phyloP scores from a whole-genome alignment of 106 monocot genomes.

The Allium cepa region DNA sequence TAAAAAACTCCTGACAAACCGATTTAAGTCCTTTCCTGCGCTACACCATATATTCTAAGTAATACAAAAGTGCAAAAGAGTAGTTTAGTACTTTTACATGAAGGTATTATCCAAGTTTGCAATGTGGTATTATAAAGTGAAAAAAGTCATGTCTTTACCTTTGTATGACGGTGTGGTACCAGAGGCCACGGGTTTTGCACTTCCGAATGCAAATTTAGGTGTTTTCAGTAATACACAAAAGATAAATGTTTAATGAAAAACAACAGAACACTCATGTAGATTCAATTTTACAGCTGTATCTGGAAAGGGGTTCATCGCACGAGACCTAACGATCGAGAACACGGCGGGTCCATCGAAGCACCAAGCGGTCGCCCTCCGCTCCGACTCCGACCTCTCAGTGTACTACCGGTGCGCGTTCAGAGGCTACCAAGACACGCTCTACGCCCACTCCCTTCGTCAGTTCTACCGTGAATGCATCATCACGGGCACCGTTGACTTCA shows the following conservation, averaged over 20 bases:
- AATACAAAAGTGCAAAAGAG: too few species aligned
- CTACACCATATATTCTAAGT: too few species aligned
- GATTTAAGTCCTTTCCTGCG: too few species aligned
- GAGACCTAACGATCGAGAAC: constrained; percentile 78
- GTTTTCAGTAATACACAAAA: neutral
- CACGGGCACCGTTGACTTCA: constrained; percentile 67
- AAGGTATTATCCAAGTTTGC: neutral
- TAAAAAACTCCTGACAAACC: too few species aligned
- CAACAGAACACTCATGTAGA: neutral
- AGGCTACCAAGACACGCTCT: constrained; percentile 85
- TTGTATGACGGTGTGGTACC: neutral
- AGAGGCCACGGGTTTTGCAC: neutral
- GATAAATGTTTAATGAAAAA: neutral
- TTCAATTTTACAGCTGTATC: constrained; percentile 28
- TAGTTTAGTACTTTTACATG: too few species aligned
- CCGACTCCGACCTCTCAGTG: constrained; percentile 72
- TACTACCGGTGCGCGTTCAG: constrained; percentile 45
- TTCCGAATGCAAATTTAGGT: neutral
- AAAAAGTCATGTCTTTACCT: neutral
- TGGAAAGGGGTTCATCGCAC: constrained; percentile 66
- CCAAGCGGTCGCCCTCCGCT: constrained; percentile 80
- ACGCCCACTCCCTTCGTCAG: constrained; percentile 79
- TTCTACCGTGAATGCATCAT: constrained; percentile 76
- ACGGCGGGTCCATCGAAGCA: constrained; percentile 74
- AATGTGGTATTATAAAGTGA: neutral